These are phyloP conservation scores for Lipomyces starkeyi DNA, from an alignment of 805 yeast species.

Conservation along the genomic window DNA sequence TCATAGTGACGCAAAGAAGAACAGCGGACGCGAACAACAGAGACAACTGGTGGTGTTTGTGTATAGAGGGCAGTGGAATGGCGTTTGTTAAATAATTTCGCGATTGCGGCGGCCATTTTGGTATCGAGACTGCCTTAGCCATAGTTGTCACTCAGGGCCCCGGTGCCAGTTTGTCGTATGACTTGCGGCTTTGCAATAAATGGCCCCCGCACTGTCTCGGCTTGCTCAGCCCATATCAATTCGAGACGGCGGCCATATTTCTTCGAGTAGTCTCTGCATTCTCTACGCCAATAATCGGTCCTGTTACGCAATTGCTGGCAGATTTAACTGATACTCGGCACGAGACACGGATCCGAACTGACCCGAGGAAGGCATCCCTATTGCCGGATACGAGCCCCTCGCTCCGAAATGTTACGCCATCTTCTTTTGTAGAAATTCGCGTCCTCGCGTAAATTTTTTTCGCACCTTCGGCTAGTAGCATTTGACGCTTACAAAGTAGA, in stretches of 20 bases:
- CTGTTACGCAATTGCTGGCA: too few species aligned
- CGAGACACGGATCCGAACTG: neutral
- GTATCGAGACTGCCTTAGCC: too few species aligned
- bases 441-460: neutral
- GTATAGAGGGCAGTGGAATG: neutral
- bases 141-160: too few species aligned
- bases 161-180: too few species aligned
- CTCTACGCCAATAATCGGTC: too few species aligned
- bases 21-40: neutral
- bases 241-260: too few species aligned
- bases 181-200: too few species aligned
- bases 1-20: neutral
- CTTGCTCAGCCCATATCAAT: too few species aligned
- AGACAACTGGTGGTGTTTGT: neutral
- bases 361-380: neutral
- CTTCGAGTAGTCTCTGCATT: too few species aligned
- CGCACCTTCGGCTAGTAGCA: neutral
- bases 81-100: neutral
- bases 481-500: too few species aligned
- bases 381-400: neutral
- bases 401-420: too few species aligned
- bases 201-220: too few species aligned
- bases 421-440: neutral
- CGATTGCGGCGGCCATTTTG: neutral
- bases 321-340: neutral